A percentile compares a stretch with the other conserved stretches of the same genome.
phyloP scores from a whole-genome alignment of 2,329 filamentous ascomycete genomes.

The Colletotrichum tabaci region DNA sequence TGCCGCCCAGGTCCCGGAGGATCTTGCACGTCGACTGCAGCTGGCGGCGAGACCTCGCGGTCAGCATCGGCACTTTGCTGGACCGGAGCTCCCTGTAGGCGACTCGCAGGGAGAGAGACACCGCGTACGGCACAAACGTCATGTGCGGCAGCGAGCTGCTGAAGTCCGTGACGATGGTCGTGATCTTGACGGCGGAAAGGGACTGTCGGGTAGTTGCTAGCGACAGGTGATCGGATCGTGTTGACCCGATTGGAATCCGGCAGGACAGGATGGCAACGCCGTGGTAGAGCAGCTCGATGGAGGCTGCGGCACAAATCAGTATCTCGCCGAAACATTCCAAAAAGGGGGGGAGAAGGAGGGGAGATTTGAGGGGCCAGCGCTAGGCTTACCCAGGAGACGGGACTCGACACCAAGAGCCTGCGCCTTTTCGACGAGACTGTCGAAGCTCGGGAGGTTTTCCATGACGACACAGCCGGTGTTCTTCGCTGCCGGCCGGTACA shows the following conservation, averaged over 20 bases:
- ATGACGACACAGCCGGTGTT: slow-evolving; percentile 32
- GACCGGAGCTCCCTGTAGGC: slow-evolving; percentile 46
- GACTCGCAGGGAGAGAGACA: slow-evolving; percentile 45
- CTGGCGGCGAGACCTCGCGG: slow-evolving; percentile 38
- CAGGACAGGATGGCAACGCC: slow-evolving; percentile 44
- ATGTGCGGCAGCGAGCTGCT: slow-evolving; percentile 44
- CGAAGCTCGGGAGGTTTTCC: slow-evolving; percentile 33
- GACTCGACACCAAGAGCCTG: slow-evolving; percentile 42
- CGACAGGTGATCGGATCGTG: slow-evolving; percentile 37
- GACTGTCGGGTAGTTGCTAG: slow-evolving; percentile 39
- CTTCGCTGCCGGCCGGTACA: slow-evolving; percentile 44
- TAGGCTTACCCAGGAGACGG: slow-evolving; percentile 42
- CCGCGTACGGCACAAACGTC: slow-evolving; percentile 45
- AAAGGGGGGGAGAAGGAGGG: too few species aligned
- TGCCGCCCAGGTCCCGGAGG: slow-evolving; percentile 43
- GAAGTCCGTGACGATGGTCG: slow-evolving; percentile 44
- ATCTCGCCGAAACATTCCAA: neutral
- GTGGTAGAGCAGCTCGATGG: slow-evolving; percentile 46
- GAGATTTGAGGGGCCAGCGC: too few species aligned
- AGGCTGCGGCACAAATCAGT: slow-evolving; percentile 32
- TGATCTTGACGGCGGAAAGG: slow-evolving; percentile 45
- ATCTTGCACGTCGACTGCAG: slow-evolving; percentile 45
- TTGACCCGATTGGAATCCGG: slow-evolving; percentile 36
- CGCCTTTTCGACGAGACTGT: slow-evolving; percentile 23
- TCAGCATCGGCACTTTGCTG: slow-evolving; percentile 42